phyloP scores from a whole-genome alignment of 345 rosid species.

The Euphorbia lathyris region DNA sequence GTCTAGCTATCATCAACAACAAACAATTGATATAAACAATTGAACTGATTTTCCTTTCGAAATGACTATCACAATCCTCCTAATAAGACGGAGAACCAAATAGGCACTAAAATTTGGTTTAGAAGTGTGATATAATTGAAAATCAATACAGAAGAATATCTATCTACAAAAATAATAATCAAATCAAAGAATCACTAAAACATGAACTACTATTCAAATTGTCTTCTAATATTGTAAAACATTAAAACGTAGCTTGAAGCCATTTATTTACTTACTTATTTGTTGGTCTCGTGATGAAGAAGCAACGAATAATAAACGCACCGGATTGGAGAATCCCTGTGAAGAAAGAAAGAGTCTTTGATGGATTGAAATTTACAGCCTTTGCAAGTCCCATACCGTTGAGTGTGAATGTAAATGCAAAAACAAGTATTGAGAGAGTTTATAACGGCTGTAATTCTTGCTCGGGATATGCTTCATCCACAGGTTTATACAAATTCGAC shows the following conservation, averaged over 20 bases:
- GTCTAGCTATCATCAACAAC: no score
- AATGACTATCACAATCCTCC: no score
- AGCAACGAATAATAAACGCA: neutral
- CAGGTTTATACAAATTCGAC: conserved; percentile 21
- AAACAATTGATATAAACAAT: no score
- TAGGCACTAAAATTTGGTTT: no score
- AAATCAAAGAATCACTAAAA: no score
- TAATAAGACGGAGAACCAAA: no score
- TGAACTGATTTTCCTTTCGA: no score
- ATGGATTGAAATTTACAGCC: conserved; percentile 8
- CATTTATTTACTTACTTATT: neutral
- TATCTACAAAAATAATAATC: no score
- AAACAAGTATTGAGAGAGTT: neutral
- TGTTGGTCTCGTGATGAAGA: no score
- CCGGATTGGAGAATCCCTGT: neutral
- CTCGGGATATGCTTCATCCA: conserved; percentile 12
- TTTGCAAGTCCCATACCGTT: neutral
- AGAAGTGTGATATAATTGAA: no score
- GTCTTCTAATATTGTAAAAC: neutral
- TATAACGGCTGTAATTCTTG: conserved; percentile 25
- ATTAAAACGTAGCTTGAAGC: neutral
- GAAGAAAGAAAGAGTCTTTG: neutral
- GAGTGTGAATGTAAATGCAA: neutral
- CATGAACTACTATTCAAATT: neutral
- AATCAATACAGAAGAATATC: no score